These are phyloP conservation scores for Lasiosphaeria miniovina DNA, from an alignment of 495 filamentous ascomycete genomes.

Conservation along the genomic window DNA sequence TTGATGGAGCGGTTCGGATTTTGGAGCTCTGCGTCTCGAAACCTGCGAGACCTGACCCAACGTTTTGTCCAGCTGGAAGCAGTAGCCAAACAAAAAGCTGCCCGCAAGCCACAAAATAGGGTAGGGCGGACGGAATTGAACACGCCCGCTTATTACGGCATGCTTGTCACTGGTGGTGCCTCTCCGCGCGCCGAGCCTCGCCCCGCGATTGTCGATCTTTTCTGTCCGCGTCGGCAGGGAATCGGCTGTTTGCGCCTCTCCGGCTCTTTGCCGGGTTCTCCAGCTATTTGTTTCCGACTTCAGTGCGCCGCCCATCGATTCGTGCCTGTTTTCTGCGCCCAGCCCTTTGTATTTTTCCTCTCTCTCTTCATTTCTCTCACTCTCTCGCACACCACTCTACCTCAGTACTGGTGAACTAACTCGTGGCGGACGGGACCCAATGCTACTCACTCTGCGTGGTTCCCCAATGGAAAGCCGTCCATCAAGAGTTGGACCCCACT, in stretches of 20 bases:
- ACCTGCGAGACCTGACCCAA: neutral
- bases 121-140: neutral
- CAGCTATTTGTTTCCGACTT: no score
- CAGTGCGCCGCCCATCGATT: no score
- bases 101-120: neutral
- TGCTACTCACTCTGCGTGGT: constrained; percentile 19
- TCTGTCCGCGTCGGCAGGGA: no score
- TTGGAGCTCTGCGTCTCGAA: neutral
- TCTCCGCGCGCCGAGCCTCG: neutral
- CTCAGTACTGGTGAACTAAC: constrained; percentile 13
- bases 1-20: constrained; percentile 7
- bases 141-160: neutral
- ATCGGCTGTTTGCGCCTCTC: no score
- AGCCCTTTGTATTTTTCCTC: no score
- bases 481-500: constrained; percentile 3
- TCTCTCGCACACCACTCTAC: neutral
- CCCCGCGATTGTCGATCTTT: no score
- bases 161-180: neutral
- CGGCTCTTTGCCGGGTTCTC: no score
- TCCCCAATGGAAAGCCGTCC: constrained; percentile 10
- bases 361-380: no score
- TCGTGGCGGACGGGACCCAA: constrained; percentile 15
- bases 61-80: neutral
- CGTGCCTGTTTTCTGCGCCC: no score
- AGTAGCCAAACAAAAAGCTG: constrained; percentile 10